Conservation (phyloP, 2,329 filamentous ascomycete species). For the Penicillium sp. region DNA sequence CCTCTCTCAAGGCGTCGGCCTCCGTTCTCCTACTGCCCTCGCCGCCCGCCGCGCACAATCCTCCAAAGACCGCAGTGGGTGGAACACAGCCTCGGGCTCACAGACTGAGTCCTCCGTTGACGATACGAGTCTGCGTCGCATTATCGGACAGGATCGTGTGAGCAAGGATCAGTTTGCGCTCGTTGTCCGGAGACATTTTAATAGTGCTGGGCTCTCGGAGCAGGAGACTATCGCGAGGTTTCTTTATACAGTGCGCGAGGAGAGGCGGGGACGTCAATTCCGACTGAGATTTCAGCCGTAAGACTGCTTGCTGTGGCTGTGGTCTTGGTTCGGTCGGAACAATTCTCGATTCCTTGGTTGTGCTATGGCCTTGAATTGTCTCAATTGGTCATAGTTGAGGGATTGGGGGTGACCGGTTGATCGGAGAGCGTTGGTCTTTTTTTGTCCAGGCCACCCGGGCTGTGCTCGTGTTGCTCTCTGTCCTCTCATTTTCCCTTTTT, state of each 20-base stretch:
- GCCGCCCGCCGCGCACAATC: constrained; percentile 35
- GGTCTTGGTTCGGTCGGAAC: not conserved
- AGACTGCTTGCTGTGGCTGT: not conserved
- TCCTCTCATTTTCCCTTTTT: not conserved
- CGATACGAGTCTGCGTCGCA: constrained; percentile 24
- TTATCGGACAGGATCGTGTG: constrained; percentile 39
- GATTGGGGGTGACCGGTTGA: not conserved
- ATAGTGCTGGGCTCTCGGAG: constrained; percentile 46
- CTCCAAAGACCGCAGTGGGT: constrained; percentile 10
- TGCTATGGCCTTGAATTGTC: not conserved
- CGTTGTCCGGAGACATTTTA: constrained; percentile 49
- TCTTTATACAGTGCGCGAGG: constrained; percentile 49
- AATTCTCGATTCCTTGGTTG: not conserved
- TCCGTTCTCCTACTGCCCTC: constrained; percentile 45
- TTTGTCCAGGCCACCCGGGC: not conserved
- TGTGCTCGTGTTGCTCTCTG: not conserved
- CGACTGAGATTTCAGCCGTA: constrained; percentile 43
- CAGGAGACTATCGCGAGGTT: constrained; percentile 49
- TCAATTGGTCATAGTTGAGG: not conserved
- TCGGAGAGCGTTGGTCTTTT: not conserved
- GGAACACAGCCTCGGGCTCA: not conserved
- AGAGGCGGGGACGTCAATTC: constrained; percentile 42
- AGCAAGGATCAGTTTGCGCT: constrained; percentile 43
- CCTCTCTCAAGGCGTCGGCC: constrained; percentile 46
- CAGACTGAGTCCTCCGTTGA: constrained; percentile 6